Conservation (phyloP, 495 filamentous ascomycete species). For the Lentithecium fluviatile region DNA sequence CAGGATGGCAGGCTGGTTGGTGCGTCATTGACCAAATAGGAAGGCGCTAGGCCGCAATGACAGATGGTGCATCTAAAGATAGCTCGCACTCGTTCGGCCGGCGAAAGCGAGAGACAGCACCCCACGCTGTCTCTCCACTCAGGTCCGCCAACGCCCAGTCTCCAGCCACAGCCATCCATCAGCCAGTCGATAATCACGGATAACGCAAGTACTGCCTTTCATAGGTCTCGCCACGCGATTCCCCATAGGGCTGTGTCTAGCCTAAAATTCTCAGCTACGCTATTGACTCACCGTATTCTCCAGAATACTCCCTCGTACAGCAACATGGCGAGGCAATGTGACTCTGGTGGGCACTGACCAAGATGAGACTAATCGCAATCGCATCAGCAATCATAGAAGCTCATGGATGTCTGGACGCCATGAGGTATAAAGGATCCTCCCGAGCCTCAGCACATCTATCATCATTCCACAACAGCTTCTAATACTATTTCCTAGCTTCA, state of each 20-base stretch:
- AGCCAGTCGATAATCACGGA: background rate
- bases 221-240: background rate
- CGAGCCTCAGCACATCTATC: conserved; percentile 3
- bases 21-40: conserved; percentile 7
- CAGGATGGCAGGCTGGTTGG: too few relatives aligned
- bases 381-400: conserved; percentile 24
- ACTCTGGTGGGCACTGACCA: conserved; percentile 24
- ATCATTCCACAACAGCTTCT: conserved; percentile 18
- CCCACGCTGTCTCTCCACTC: too few relatives aligned
- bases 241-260: conserved; percentile 24
- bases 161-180: conserved; percentile 7
- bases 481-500: conserved; percentile 25
- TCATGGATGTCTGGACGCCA: conserved; percentile 5
- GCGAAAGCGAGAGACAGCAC: conserved; percentile 1
- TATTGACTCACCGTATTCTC: conserved; percentile 35
- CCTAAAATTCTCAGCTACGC: conserved; percentile 9
- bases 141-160: background rate
- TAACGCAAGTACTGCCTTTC: background rate
- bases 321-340: conserved; percentile 20
- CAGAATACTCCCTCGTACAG: conserved; percentile 9
- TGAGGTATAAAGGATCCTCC: conserved; percentile 18
- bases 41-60: conserved; percentile 11
- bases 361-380: conserved; percentile 7
- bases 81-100: background rate
- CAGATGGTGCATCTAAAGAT: conserved; percentile 18